phyloP scores from a whole-genome alignment of 2,329 filamentous ascomycete genomes.

The Colletotrichum sp. region DNA sequence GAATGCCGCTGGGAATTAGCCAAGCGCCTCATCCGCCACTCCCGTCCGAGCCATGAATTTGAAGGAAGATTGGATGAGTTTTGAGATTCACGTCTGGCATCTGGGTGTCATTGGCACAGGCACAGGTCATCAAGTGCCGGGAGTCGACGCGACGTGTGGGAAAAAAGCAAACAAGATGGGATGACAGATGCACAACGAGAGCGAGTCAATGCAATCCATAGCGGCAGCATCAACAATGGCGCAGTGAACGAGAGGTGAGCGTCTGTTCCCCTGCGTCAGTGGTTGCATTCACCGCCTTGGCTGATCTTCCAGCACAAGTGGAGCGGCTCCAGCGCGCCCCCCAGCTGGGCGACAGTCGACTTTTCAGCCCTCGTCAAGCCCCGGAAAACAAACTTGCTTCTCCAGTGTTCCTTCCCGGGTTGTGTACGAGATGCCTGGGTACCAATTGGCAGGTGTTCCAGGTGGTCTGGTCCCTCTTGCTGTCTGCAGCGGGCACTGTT shows the following conservation, averaged over 20 bases:
- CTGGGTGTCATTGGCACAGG: not conserved
- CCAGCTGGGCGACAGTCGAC: not conserved
- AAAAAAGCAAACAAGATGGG: not conserved
- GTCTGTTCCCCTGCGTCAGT: slow-evolving; percentile 1
- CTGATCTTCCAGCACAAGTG: slow-evolving; percentile 9
- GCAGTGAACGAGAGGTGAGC: not conserved
- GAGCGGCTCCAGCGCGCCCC: slow-evolving; percentile 1
- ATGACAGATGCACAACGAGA: not conserved
- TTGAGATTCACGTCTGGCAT: not conserved
- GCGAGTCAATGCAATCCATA: not conserved
- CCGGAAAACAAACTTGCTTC: slow-evolving; percentile 15
- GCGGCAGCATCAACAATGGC: not conserved
- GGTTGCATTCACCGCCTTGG: not conserved
- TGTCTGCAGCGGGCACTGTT: not conserved
- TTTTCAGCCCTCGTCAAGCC: not conserved
- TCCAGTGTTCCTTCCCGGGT: not conserved
- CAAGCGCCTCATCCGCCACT: not conserved
- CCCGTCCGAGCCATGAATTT: not conserved
- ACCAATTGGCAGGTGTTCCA: no score
- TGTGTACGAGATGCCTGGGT: not conserved
- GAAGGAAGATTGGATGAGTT: not conserved
- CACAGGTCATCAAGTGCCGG: not conserved
- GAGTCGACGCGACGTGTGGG: not conserved
- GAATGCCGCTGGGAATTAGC: not conserved
- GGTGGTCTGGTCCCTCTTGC: no score